Evolutionary conservation across 2,329 filamentous ascomycete genomes (phyloP), one percentile per base, ranked within the genome.

Genomic region (Diaporthe helianthi): DNA sequence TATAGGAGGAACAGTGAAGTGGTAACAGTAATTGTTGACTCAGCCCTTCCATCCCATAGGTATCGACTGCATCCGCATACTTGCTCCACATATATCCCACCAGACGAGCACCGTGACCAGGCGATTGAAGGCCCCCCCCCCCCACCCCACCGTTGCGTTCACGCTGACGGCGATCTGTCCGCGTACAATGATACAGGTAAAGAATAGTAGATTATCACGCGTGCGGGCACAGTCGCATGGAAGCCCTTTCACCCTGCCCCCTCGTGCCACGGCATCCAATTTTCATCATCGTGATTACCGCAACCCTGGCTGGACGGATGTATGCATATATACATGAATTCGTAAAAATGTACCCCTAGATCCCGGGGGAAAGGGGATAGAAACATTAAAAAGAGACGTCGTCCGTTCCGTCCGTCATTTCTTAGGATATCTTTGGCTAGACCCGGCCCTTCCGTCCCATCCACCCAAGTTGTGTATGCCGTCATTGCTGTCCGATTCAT

Each of bases 21-120:
- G 46, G 52, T 49, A 67, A n/a, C n/a, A n/a, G 52, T 49, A 67
- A 66, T 67, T 58, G 41, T 67, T 67, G 52, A 52, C 65, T 67
- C 65, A 67, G 47, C 64, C 24, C n/a, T 49, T 58, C 24, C 36
- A 15, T 33, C 26, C 51, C 24, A 55, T 19, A 19, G 29, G 58
- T 24, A 24, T 49, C 58, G 44, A 63, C 44, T 22, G 15, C 29
- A 36, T 36, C 13, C 36, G 44, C 29, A 36, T 36, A 63, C 12
- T 33, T 49, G 31, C 26, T 19, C 41, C 49, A 63, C 26, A 49
- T 2, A 49, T 26, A 26, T 29, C 19, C 2, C 9, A n/a, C 41
- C 44, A 8, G 13, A 36, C 44, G 15, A 26, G 12, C 24, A 22
- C 2, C n/a, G 13, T 63, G 29, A 36, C 29, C 7, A 36, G 29